These are phyloP conservation scores for Ascochyta pisi DNA, from an alignment of 2,329 filamentous ascomycete genomes.

Conservation along the genomic window DNA sequence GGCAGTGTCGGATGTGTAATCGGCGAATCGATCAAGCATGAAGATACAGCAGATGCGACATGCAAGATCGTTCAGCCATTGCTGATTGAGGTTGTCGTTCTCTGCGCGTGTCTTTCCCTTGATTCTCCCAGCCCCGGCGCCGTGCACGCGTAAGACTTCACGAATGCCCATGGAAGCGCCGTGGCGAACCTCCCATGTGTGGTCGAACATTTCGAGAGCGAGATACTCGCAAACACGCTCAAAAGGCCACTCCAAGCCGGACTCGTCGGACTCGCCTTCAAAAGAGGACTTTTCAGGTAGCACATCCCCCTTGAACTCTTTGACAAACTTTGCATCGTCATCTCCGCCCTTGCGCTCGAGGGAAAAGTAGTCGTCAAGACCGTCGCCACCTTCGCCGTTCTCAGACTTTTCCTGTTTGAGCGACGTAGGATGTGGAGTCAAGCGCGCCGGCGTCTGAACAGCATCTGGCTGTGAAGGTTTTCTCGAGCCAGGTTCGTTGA, in stretches of 20 bases:
- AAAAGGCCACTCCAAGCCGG: slow-evolving; percentile 90
- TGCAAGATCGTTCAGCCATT: slow-evolving; percentile 93
- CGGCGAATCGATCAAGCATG: slow-evolving; percentile 96
- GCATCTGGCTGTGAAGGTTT: slow-evolving; percentile 66
- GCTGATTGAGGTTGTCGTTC: slow-evolving; percentile 80
- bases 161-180: slow-evolving; percentile 94
- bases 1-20: slow-evolving; percentile 97
- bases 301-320: slow-evolving; percentile 89
- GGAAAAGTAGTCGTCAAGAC: slow-evolving; percentile 79
- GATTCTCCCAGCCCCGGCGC: slow-evolving; percentile 80
- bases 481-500: slow-evolving; percentile 70
- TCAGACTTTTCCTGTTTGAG: slow-evolving; percentile 68
- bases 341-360: slow-evolving; percentile 81
- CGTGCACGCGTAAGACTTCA: slow-evolving; percentile 91
- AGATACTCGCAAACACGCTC: slow-evolving; percentile 93
- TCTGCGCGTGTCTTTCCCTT: slow-evolving; percentile 72
- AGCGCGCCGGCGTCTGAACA: slow-evolving; percentile 57
- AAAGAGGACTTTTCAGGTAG: slow-evolving; percentile 86
- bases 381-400: slow-evolving; percentile 62
- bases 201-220: slow-evolving; percentile 90
- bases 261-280: slow-evolving; percentile 75
- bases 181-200: slow-evolving; percentile 93
- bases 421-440: slow-evolving; percentile 55
- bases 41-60: slow-evolving; percentile 94
- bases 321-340: slow-evolving; percentile 89